Evolutionary conservation across 345 rosid species (phyloP).

Genomic region (Barbarea vulgaris): DNA sequence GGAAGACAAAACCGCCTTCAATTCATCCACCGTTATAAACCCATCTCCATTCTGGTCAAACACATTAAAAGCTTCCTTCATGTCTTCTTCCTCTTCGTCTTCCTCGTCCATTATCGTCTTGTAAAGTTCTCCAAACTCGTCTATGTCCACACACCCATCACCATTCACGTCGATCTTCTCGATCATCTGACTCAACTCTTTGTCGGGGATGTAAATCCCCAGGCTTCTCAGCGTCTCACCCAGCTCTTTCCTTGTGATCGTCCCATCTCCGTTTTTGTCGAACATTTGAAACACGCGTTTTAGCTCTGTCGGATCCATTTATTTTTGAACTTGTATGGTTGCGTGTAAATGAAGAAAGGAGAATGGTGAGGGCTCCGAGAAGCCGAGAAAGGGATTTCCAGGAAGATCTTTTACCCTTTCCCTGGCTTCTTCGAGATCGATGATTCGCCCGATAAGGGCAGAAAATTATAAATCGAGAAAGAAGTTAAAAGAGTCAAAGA

Average conservation of each 20-base stretch:
- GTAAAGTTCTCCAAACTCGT: slow-evolving; percentile 71
- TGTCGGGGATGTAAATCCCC: slow-evolving; percentile 66
- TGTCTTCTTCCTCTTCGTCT: slow-evolving; percentile 67
- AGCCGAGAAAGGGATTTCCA: slow-evolving; percentile 25
- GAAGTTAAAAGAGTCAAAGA: slow-evolving; percentile 11
- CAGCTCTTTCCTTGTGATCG: slow-evolving; percentile 67
- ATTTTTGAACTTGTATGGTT: not conserved
- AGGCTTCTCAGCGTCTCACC: slow-evolving; percentile 64
- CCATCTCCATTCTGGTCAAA: slow-evolving; percentile 91
- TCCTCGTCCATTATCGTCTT: slow-evolving; percentile 56
- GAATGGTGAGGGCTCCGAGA: slow-evolving; percentile 1
- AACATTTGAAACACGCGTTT: slow-evolving; percentile 76
- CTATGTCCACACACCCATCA: slow-evolving; percentile 62
- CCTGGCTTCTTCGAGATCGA: slow-evolving; percentile 19
- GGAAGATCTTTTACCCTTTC: slow-evolving; percentile 10
- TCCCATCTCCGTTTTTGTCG: slow-evolving; percentile 78
- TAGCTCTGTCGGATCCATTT: slow-evolving; percentile 62
- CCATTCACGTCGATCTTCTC: slow-evolving; percentile 57
- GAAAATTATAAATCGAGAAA: slow-evolving; percentile 9
- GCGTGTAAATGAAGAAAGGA: slow-evolving; percentile 23
- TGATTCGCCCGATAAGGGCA: slow-evolving; percentile 6
- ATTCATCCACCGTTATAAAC: slow-evolving; percentile 75
- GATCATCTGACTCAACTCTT: slow-evolving; percentile 59
- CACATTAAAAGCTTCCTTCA: slow-evolving; percentile 87
- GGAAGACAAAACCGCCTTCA: slow-evolving; percentile 66